Evolutionary conservation across 2,329 filamentous ascomycete species (phyloP).

Genomic region (Aspergillus luchuensis): DNA sequence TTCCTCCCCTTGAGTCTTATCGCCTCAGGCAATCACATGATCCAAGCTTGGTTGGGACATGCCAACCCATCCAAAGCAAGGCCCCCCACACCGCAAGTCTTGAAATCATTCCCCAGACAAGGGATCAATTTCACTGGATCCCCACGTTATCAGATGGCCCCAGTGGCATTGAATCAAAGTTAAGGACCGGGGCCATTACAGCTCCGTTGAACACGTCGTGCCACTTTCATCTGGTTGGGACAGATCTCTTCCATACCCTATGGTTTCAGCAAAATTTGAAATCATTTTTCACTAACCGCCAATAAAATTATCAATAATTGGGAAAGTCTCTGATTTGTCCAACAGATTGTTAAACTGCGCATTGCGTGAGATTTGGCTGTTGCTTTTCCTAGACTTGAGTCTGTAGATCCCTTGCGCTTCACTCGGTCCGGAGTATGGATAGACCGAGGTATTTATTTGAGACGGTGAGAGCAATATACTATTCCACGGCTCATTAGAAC

Average conservation of each 20-base stretch:
- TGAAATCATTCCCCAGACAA: neutral
- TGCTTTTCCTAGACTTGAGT: too few species aligned
- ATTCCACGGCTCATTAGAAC: too few species aligned
- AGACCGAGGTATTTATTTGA: too few species aligned
- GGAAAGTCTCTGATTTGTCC: too few species aligned
- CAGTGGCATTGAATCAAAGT: neutral
- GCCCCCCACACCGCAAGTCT: constrained; percentile 1
- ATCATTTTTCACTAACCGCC: too few species aligned
- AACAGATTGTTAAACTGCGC: too few species aligned
- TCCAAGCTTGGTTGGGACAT: neutral
- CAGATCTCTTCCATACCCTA: neutral
- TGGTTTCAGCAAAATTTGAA: neutral
- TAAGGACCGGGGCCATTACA: neutral
- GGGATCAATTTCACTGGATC: neutral
- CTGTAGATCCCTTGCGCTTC: too few species aligned
- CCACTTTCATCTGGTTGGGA: neutral
- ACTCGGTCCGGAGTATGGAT: too few species aligned
- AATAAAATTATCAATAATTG: too few species aligned
- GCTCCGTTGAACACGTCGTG: neutral
- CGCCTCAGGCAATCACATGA: neutral
- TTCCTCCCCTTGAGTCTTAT: neutral
- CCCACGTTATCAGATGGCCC: constrained; percentile 3
- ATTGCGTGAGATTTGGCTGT: too few species aligned
- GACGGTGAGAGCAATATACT: too few species aligned
- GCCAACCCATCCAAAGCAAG: neutral